Conservation (phyloP, 805 yeast species). For the Komagataella pseudopastoris region DNA sequence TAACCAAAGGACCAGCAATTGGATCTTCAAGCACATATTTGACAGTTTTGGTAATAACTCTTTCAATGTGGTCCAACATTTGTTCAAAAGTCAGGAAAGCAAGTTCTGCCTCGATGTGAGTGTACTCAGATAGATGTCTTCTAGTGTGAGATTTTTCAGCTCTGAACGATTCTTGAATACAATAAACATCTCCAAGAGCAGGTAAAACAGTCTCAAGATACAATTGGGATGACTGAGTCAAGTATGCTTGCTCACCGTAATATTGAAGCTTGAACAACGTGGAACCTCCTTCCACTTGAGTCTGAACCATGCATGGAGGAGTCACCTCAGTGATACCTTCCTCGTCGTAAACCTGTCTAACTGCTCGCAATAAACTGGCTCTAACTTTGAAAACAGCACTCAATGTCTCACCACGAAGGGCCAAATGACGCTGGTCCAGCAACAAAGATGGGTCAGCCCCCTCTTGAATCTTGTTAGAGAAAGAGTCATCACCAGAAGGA, state of each 20-base stretch:
- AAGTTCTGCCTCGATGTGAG: conserved; percentile 93
- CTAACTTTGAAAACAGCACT: conserved; percentile 92
- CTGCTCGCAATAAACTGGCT: conserved; percentile 57
- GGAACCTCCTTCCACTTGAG: conserved; percentile 99
- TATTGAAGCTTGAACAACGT: conserved; percentile 87
- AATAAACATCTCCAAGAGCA: conserved; percentile 91
- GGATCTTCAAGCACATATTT: conserved; percentile 80
- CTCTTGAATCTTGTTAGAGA: conserved; percentile 90
- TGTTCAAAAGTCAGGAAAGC: conserved; percentile 84
- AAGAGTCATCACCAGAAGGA: conserved; percentile 91
- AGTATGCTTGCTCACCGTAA: conserved; percentile 92
- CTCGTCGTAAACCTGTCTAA: conserved; percentile 68
- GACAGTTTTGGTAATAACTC: conserved; percentile 52
- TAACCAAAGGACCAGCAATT: conserved; percentile 77
- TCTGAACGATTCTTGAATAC: conserved; percentile 97
- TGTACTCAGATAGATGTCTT: conserved; percentile 93
- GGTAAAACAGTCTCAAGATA: conserved; percentile 95
- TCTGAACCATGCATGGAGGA: conserved; percentile 99
- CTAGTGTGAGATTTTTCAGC: conserved; percentile 99
- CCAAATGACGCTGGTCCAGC: conserved; percentile 88
- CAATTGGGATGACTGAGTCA: conserved; percentile 95
- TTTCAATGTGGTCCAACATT: conserved; percentile 74
- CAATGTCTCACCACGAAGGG: conserved; percentile 93
- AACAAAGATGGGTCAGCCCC: conserved; percentile 86
- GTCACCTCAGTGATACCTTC: conserved; percentile 81